These are phyloP conservation scores for Linnemannia elongata DNA, from an alignment of 192 early-diverging fungal genomes.

Conservation along the genomic window DNA sequence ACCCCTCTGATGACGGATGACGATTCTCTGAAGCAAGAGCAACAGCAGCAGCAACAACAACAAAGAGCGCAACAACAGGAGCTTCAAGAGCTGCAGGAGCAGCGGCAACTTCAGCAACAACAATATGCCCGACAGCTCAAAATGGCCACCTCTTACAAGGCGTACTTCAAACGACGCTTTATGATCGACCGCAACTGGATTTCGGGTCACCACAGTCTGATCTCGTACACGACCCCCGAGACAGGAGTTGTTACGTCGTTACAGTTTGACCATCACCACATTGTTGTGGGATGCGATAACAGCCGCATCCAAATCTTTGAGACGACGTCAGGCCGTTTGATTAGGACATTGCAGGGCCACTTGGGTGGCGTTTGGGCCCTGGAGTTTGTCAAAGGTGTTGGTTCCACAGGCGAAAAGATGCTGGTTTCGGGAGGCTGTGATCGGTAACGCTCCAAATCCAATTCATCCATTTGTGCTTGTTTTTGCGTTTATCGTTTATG, in stretches of 20 bases:
- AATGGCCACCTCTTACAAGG: conserved; percentile 59
- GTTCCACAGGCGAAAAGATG: conserved; percentile 68
- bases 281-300: conserved; percentile 95
- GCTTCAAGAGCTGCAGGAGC: not conserved
- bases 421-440: conserved; percentile 97
- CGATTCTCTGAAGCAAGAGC: not conserved
- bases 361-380: conserved; percentile 98
- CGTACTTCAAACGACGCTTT: conserved; percentile 67
- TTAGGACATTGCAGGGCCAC: conserved; percentile 85
- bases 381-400: conserved; percentile 81
- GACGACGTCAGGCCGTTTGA: conserved; percentile 77
- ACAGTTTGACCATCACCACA: conserved; percentile 94
- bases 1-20: not conserved
- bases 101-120: conserved; percentile 3
- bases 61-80: conserved; percentile 10
- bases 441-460: conserved; percentile 66
- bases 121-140: not conserved
- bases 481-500: not conserved
- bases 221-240: conserved; percentile 58
- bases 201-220: conserved; percentile 59
- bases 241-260: conserved; percentile 91
- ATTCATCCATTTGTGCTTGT: not conserved
- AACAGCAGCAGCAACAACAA: not conserved
- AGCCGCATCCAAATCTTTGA: conserved; percentile 94
- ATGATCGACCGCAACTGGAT: conserved; percentile 68